These are phyloP conservation scores for Microthlaspi erraticum DNA, from an alignment of 345 rosid genomes.

Conservation along the genomic window DNA sequence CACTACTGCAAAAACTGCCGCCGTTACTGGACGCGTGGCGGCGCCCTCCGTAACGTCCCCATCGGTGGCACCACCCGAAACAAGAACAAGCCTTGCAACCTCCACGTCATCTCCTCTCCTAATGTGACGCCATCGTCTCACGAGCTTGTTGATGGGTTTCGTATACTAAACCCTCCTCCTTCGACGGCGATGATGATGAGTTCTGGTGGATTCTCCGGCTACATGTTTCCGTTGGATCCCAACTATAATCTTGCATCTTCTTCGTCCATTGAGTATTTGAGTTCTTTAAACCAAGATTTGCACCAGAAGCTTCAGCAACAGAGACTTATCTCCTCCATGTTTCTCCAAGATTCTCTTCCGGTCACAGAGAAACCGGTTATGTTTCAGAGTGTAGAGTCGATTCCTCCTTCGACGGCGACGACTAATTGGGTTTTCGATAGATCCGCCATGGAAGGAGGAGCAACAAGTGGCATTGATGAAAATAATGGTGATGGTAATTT, in stretches of 20 bases:
- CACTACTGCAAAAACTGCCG: slow-evolving; percentile 88
- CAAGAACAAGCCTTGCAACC: slow-evolving; percentile 61
- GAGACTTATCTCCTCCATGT: slow-evolving; percentile 61
- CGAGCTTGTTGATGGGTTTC: slow-evolving; percentile 61
- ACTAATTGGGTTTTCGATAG: slow-evolving; percentile 31
- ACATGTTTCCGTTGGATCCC: slow-evolving; percentile 54
- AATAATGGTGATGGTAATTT: slow-evolving; percentile 25
- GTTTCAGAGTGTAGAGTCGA: slow-evolving; percentile 64
- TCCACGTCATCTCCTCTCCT: slow-evolving; percentile 56
- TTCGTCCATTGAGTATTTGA: slow-evolving; percentile 75
- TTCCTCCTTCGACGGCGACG: slow-evolving; percentile 29
- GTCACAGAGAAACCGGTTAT: slow-evolving; percentile 57
- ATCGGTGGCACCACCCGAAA: slow-evolving; percentile 84
- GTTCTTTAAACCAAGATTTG: slow-evolving; percentile 89
- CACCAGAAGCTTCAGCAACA: slow-evolving; percentile 96
- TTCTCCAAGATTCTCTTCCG: slow-evolving; percentile 51
- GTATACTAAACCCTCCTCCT: slow-evolving; percentile 52
- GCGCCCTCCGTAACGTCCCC: slow-evolving; percentile 82
- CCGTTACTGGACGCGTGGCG: slow-evolving; percentile 89
- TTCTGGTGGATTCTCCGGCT: slow-evolving; percentile 50
- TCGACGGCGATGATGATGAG: slow-evolving; percentile 48
- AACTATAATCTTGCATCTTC: slow-evolving; percentile 52
- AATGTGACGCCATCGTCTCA: slow-evolving; percentile 55
- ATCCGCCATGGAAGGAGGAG: slow-evolving; percentile 25
- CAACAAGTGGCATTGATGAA: slow-evolving; percentile 31